Evolutionary conservation across 208 protist species (phyloP).

Genomic region (Leishmania tropica): DNA sequence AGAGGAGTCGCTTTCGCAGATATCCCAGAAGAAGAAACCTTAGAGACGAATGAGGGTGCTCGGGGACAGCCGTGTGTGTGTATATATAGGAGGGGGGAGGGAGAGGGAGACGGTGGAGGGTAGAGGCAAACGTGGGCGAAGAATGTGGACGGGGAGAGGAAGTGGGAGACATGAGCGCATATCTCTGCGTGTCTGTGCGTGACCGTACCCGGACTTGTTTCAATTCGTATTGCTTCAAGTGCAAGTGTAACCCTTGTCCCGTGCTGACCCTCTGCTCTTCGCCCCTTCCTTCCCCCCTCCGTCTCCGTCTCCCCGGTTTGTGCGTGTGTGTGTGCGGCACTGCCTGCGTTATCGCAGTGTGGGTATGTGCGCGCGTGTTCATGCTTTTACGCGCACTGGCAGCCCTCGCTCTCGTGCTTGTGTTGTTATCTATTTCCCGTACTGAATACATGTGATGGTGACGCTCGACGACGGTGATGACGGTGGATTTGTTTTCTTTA

Average conservation of each 20-base stretch:
- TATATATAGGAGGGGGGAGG: not conserved
- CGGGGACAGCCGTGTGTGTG: not conserved
- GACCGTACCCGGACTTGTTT: not conserved
- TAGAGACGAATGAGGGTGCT: not conserved
- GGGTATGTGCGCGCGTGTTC: not conserved
- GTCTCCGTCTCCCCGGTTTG: not conserved
- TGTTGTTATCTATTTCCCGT: not conserved
- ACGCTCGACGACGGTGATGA: not conserved
- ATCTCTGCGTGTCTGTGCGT: not conserved
- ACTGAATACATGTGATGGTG: not conserved
- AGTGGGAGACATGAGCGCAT: not conserved
- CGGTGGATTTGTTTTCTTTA: too few relatives aligned
- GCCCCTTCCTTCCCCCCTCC: not conserved
- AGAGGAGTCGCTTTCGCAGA: constrained; percentile 13
- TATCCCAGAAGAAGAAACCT: constrained; percentile 1
- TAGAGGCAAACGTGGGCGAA: not conserved
- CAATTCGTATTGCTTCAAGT: not conserved
- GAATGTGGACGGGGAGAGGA: not conserved
- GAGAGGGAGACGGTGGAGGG: not conserved
- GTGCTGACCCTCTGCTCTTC: not conserved
- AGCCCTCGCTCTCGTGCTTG: not conserved
- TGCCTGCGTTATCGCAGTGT: not conserved
- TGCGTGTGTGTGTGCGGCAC: not conserved
- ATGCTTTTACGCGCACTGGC: not conserved
- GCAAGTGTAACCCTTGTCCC: not conserved